These are phyloP conservation scores for Cordyceps javanica DNA, from an alignment of 2,329 filamentous ascomycete genomes.

Conservation along the genomic window DNA sequence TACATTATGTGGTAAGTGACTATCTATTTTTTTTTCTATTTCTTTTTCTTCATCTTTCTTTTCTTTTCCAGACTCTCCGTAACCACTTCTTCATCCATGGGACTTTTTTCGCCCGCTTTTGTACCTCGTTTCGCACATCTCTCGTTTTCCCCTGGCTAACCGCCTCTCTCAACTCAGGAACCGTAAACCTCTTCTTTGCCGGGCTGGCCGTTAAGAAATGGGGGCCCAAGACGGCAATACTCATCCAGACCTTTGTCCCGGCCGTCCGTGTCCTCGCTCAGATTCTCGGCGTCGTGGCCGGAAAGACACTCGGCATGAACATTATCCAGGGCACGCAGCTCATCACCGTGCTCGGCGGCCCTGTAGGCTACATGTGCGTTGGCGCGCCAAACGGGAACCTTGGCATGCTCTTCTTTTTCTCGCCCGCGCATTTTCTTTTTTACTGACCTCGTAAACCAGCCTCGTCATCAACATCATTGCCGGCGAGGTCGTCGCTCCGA, in stretches of 20 bases:
- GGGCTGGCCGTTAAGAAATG: constrained; percentile 61
- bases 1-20: constrained; percentile 51
- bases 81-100: not conserved
- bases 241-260: constrained; percentile 58
- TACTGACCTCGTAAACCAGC: constrained; percentile 21
- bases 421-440: no score
- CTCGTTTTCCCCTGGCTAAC: no score
- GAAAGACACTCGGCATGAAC: constrained; percentile 56
- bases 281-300: constrained; percentile 56
- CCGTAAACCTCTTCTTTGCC: constrained; percentile 61
- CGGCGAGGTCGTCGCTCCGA: constrained; percentile 55
- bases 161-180: constrained; percentile 21
- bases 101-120: no score
- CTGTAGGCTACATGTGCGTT: constrained; percentile 57
- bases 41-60: not conserved
- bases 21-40: not conserved
- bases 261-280: constrained; percentile 58
- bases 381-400: no score
- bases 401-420: no score
- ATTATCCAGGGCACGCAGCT: constrained; percentile 63
- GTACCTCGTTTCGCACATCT: not conserved
- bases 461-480: constrained; percentile 64
- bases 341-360: constrained; percentile 62
- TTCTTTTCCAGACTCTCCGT: not conserved
- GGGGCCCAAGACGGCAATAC: constrained; percentile 56